phyloP scores from a whole-genome alignment of 2,329 filamentous ascomycete genomes.

The Talaromyces sp. region DNA sequence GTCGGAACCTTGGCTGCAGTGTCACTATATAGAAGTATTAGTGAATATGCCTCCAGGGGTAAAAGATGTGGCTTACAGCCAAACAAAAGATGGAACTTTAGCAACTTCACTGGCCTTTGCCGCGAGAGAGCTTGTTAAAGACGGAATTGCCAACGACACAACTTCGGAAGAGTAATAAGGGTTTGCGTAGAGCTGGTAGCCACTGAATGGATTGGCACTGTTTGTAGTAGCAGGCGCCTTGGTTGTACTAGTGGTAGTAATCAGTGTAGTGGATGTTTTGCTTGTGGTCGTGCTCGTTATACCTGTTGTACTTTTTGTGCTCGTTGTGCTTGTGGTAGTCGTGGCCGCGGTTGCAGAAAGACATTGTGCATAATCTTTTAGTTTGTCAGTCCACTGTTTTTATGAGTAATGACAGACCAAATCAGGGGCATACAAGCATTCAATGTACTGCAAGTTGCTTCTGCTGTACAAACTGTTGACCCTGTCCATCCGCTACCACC shows the following conservation, averaged over 20 bases:
- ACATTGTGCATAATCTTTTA: constrained; percentile 12
- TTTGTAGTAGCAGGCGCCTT: constrained; percentile 40
- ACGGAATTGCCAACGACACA: constrained; percentile 61
- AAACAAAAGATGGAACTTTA: constrained; percentile 55
- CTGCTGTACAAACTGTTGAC: constrained; percentile 8
- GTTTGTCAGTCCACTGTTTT: neutral
- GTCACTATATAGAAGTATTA: constrained; percentile 37
- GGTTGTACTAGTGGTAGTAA: neutral
- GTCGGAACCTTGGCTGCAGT: constrained; percentile 53
- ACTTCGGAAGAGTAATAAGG: constrained; percentile 58
- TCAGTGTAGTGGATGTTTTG: constrained; percentile 4
- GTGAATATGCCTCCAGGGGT: neutral
- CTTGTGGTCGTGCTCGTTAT: neutral
- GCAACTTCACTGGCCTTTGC: constrained; percentile 54
- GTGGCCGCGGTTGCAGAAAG: constrained; percentile 6
- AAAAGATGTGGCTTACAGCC: constrained; percentile 47
- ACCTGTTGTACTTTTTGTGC: neutral
- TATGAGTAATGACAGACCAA: neutral
- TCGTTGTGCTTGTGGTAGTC: constrained; percentile 1
- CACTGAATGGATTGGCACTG: constrained; percentile 55
- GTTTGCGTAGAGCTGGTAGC: constrained; percentile 55
- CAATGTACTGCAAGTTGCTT: constrained; percentile 11
- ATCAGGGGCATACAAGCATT: constrained; percentile 9
- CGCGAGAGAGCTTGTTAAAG: constrained; percentile 58
- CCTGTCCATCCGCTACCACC: constrained; percentile 12